Percentiles rank a stretch among this genome's conserved stretches.
phyloP scores from a whole-genome alignment of 495 filamentous ascomycete genomes.

The Astrothelium macrocarpum region DNA sequence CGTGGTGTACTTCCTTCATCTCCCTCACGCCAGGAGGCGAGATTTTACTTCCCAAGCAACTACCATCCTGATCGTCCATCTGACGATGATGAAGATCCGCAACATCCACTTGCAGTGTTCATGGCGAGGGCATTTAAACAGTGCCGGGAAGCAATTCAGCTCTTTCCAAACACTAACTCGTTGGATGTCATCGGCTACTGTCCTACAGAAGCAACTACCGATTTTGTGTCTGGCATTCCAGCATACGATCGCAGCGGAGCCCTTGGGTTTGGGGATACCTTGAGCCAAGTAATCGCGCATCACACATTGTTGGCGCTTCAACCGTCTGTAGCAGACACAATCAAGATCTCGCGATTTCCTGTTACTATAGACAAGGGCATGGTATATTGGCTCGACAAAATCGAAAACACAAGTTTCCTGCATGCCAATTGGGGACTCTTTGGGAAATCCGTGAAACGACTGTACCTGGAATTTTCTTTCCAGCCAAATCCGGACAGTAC shows the following conservation, averaged over 20 bases:
- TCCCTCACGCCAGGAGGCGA: no score
- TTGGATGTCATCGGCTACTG: background rate
- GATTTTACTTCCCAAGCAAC: no score
- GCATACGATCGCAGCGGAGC: background rate
- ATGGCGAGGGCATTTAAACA: background rate
- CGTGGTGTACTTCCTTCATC: no score
- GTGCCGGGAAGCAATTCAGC: background rate
- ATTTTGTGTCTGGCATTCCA: background rate
- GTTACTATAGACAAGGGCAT: background rate
- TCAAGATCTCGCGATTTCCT: background rate
- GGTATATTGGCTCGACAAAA: no score
- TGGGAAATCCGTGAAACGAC: background rate
- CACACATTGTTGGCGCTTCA: no score
- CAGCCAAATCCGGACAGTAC: background rate
- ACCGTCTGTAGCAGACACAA: no score
- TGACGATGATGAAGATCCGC: no score
- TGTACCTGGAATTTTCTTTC: background rate
- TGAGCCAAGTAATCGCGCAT: background rate
- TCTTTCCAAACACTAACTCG: background rate
- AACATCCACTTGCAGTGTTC: background rate
- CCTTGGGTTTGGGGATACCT: background rate
- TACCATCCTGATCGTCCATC: no score
- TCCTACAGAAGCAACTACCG: background rate
- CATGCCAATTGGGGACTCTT: no score
- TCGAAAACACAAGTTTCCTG: no score